These are phyloP conservation scores for Triadica sebifera DNA, from an alignment of 345 rosid species.

Conservation along the genomic window DNA sequence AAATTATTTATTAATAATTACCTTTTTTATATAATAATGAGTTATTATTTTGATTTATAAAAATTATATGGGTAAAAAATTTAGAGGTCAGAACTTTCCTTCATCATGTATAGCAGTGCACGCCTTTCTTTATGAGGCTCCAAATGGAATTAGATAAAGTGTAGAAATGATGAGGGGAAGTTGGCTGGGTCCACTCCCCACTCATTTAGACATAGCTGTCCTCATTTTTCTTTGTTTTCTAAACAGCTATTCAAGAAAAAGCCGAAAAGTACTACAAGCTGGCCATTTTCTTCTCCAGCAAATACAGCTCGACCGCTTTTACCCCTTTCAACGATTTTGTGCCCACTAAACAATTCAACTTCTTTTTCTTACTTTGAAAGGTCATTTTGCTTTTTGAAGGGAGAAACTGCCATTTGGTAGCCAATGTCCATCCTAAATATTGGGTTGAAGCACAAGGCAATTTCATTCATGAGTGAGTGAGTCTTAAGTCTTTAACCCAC, in stretches of 20 bases:
- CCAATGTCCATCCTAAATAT: not conserved
- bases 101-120: too few species aligned
- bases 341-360: not conserved
- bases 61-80: too few species aligned
- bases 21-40: too few species aligned
- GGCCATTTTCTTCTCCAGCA: conserved; percentile 10
- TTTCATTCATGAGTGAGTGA: too few species aligned
- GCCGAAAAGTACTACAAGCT: not conserved
- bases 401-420: not conserved
- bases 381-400: not conserved
- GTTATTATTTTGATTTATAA: too few species aligned
- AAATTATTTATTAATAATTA: too few species aligned
- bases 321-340: not conserved
- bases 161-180: not conserved
- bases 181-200: conserved; percentile 8
- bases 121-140: too few species aligned
- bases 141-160: too few species aligned
- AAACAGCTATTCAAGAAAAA: not conserved
- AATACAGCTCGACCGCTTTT: not conserved
- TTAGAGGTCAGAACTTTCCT: too few species aligned
- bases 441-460: not conserved
- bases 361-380: not conserved
- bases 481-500: too few species aligned
- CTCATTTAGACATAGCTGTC: not conserved
- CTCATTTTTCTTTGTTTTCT: not conserved